These are phyloP conservation scores for Cyberlindnera maclurae DNA, from an alignment of 805 yeast species.

Conservation along the genomic window DNA sequence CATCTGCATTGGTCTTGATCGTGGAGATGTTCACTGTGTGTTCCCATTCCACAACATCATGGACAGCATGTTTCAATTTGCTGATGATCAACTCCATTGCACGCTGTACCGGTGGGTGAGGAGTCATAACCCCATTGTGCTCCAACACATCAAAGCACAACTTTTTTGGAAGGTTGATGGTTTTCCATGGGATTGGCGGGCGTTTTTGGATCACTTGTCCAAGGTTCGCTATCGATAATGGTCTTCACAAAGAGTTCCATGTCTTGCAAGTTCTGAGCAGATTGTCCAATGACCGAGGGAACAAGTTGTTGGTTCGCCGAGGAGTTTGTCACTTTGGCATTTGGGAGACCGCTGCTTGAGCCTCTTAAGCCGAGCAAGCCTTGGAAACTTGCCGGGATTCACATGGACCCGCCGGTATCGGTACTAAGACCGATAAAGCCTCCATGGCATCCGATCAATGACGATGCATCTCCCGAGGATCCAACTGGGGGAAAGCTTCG, in stretches of 20 bases:
- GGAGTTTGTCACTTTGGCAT: constrained; percentile 19
- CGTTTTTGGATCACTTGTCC: constrained; percentile 34
- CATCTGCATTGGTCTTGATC: constrained; percentile 41
- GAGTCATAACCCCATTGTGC: constrained; percentile 27
- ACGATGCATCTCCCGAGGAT: constrained; percentile 47
- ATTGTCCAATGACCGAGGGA: constrained; percentile 40
- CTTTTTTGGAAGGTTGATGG: constrained; percentile 24
- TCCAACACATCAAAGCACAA: constrained; percentile 40
- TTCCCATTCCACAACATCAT: constrained; percentile 36
- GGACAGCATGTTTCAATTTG: constrained; percentile 29
- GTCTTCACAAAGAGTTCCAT: constrained; percentile 27
- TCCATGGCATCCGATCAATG: constrained; percentile 36
- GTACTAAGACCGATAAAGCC: constrained; percentile 47
- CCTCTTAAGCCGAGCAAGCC: constrained; percentile 37
- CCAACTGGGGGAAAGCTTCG: constrained; percentile 42
- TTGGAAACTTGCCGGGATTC: constrained; percentile 39
- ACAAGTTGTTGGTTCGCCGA: constrained; percentile 12
- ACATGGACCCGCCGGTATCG: constrained; percentile 45
- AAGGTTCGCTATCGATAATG: constrained; percentile 30
- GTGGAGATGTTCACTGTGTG: constrained; percentile 26
- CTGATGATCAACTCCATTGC: constrained; percentile 29
- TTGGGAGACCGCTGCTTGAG: constrained; percentile 35
- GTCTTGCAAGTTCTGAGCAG: constrained; percentile 30
- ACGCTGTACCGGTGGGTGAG: constrained; percentile 52
- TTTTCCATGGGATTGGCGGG: constrained; percentile 34